These are phyloP conservation scores for Starmerella cellae DNA, from an alignment of 805 yeast genomes.

Conservation along the genomic window DNA sequence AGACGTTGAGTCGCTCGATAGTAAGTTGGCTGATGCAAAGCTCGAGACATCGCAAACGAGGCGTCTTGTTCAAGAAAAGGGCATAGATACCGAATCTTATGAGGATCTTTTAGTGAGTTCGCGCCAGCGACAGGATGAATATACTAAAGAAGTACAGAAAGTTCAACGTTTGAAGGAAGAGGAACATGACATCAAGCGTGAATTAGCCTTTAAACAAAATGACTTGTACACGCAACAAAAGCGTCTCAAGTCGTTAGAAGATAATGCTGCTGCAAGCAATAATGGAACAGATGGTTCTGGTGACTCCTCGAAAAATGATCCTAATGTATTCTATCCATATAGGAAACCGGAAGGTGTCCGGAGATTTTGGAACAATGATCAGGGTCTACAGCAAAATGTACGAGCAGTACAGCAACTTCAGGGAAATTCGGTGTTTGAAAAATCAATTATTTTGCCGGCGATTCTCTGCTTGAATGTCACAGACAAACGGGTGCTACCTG, in stretches of 20 bases:
- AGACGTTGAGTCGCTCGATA: not conserved
- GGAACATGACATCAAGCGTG: not conserved
- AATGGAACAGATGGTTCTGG: not conserved
- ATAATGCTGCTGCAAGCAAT: not conserved
- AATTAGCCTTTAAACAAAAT: not conserved
- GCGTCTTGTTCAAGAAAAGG: not conserved
- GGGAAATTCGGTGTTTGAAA: constrained; percentile 23
- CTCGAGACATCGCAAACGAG: not conserved
- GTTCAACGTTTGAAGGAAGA: not conserved
- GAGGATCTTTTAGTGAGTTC: not conserved
- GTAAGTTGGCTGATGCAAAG: not conserved
- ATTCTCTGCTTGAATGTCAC: constrained; percentile 46
- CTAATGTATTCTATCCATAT: not conserved
- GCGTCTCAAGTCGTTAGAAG: not conserved
- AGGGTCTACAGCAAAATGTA: not conserved
- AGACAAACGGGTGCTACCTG: constrained; percentile 38
- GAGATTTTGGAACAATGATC: not conserved
- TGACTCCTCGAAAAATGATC: not conserved
- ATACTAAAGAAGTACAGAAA: not conserved
- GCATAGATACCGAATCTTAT: not conserved
- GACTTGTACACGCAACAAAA: not conserved
- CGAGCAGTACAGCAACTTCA: not conserved
- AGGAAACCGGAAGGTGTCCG: constrained; percentile 2
- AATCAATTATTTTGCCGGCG: constrained; percentile 59
- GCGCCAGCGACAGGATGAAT: not conserved